Conservation (phyloP, 371 early-diverging fungal genomes). For the Coemansia sp. region DNA sequence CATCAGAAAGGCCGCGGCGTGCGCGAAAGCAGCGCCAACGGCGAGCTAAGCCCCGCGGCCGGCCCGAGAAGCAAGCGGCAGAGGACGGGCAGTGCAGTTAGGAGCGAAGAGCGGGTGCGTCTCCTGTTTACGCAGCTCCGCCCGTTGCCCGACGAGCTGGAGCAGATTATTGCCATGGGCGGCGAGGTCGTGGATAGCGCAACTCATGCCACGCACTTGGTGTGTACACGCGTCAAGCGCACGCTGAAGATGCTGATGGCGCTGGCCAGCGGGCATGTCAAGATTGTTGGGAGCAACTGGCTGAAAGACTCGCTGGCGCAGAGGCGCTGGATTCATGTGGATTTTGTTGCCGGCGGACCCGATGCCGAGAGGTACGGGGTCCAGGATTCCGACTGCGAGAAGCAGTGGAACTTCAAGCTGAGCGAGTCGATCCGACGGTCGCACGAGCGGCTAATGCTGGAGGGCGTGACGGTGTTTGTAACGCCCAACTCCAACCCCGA, state of each 20-base stretch:
- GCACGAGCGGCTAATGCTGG: constrained; percentile 28
- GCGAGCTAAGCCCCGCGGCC: neutral
- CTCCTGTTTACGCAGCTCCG: constrained; percentile 45
- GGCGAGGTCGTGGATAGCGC: constrained; percentile 40
- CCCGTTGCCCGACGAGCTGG: constrained; percentile 21
- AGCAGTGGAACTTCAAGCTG: constrained; percentile 37
- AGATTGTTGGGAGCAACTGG: constrained; percentile 38
- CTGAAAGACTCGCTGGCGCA: constrained; percentile 41
- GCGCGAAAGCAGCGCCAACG: neutral
- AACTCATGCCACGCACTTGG: constrained; percentile 42
- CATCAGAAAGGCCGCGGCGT: neutral
- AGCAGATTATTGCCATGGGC: constrained; percentile 34
- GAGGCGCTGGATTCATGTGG: constrained; percentile 31
- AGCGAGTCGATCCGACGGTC: constrained; percentile 38
- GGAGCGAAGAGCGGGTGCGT: constrained; percentile 14
- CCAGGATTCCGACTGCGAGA: constrained; percentile 28
- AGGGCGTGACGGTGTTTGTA: constrained; percentile 39
- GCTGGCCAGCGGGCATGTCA: constrained; percentile 31
- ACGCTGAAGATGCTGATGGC: constrained; percentile 49
- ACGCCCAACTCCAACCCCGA: constrained; percentile 38
- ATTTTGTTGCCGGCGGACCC: constrained; percentile 2
- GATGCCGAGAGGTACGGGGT: constrained; percentile 23
- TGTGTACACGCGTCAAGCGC: constrained; percentile 29
- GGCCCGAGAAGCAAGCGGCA: constrained; percentile 14
- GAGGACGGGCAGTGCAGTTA: neutral